phyloP scores from a whole-genome alignment of 1,139 yeast genomes.

The Suhomyces bribrorum region DNA sequence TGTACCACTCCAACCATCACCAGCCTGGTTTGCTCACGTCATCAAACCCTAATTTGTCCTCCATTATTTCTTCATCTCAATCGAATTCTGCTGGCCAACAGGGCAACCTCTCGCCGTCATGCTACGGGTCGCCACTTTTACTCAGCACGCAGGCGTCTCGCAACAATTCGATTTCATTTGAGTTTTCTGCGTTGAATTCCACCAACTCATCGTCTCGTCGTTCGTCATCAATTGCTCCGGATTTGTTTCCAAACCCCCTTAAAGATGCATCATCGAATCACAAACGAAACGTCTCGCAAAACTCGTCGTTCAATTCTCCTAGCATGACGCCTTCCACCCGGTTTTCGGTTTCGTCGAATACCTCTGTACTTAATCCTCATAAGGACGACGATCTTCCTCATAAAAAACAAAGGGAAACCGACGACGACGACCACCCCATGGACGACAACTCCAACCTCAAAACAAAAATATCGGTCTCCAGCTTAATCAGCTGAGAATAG shows the following conservation, averaged over 20 bases:
- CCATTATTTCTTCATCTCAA: slow-evolving; percentile 9
- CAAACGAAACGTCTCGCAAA: slow-evolving; percentile 35
- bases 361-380: slow-evolving; percentile 18
- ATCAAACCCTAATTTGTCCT: slow-evolving; percentile 17
- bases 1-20: slow-evolving; percentile 9
- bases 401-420: slow-evolving; percentile 10
- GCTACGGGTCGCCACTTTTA: slow-evolving; percentile 35
- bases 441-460: slow-evolving; percentile 9
- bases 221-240: slow-evolving; percentile 40
- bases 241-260: slow-evolving; percentile 42
- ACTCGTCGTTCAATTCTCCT: slow-evolving; percentile 36
- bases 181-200: slow-evolving; percentile 27
- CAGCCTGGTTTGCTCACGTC: slow-evolving; percentile 10
- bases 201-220: slow-evolving; percentile 36
- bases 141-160: slow-evolving; percentile 33
- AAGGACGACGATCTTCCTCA: slow-evolving; percentile 13
- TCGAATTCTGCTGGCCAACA: slow-evolving; percentile 5
- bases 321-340: slow-evolving; percentile 30
- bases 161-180: slow-evolving; percentile 41
- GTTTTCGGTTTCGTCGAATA: slow-evolving; percentile 30
- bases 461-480: slow-evolving; percentile 29
- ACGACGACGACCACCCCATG: slow-evolving; percentile 4
- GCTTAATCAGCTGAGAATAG: slow-evolving; percentile 25
- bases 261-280: slow-evolving; percentile 15
- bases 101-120: slow-evolving; percentile 31